Evolutionary conservation across 2,329 filamentous ascomycete species (phyloP), one percentile per base, ranked within the genome.

Genomic region (Ustilaginoidea virens): DNA sequence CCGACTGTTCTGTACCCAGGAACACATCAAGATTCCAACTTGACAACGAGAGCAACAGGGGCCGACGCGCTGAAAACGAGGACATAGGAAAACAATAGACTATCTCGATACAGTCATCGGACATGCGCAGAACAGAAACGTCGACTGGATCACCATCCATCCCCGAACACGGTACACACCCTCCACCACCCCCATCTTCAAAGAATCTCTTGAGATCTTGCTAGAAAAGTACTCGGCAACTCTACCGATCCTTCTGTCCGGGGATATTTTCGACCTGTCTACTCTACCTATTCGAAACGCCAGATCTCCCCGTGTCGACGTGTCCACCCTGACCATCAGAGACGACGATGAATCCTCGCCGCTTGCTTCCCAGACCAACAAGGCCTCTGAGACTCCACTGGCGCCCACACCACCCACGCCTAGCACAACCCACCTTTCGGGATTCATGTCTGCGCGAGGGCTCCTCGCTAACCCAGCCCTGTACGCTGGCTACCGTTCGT

Each of bases 71-170:
- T 21, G n/a, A 21, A 8, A 21, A 8, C 19, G n/a, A n/a, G n/a
- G 19, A 13, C 14, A 18, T 29, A 64, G 61, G 26, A 60, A 54
- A 47, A 71, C 68, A 4, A 59, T 75, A 31, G 66, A 72, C 41
- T 80, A 75, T 42, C 59, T 81, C 30, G 61, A 64, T 31, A 68
- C 66, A 0, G 69, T 80, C 7, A 56, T 79, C 26, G 63, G 61
- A 2, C 62, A 69, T 33, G 47, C 56, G 4, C 51, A 58, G 18
- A 46, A 58, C 35, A 55, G 64, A 7, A 58, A 66, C 17, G 63
- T 76, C 29, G 74, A 80, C 55, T 80, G 72, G 56, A 56, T 80
- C 31, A 80, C 75, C 21, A 72, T 80, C 31, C 76, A 80, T 47
- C 74, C 74, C 3, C 62, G 76, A n/a, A 69, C 66, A 25, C 58